A percentile compares a stretch with the other conserved stretches of the same genome.
These are phyloP conservation scores for Cytidiella melzeri DNA, from an alignment of 768 basidiomycete genomes.

Conservation along the genomic window DNA sequence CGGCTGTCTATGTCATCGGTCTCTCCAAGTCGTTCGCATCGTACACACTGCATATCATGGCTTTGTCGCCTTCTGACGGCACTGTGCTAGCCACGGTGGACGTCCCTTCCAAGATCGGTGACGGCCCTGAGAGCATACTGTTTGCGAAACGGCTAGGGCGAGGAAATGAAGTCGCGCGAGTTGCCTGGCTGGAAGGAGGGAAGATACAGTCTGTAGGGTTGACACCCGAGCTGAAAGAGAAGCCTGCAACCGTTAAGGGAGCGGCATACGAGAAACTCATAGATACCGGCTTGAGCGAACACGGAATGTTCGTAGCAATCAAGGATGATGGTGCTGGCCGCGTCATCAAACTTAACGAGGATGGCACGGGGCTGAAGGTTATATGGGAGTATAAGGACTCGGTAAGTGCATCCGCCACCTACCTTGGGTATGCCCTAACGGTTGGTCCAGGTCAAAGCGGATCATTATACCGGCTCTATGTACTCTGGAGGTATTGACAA, in stretches of 20 bases:
- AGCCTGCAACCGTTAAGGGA: slow-evolving; percentile 37
- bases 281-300: slow-evolving; percentile 52
- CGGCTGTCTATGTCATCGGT: slow-evolving; percentile 51
- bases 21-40: slow-evolving; percentile 39
- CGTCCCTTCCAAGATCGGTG: slow-evolving; percentile 46
- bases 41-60: slow-evolving; percentile 62
- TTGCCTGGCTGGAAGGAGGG: slow-evolving; percentile 51
- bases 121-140: slow-evolving; percentile 31
- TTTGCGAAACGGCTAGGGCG: slow-evolving; percentile 24
- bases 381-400: slow-evolving; percentile 54
- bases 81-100: slow-evolving; percentile 40
- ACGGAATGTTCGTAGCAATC: slow-evolving; percentile 58
- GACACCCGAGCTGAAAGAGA: slow-evolving; percentile 44
- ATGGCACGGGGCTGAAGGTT: slow-evolving; percentile 31
- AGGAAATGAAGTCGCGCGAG: slow-evolving; percentile 24
- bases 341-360: slow-evolving; percentile 45
- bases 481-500: slow-evolving; percentile 54
- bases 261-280: slow-evolving; percentile 44
- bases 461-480: slow-evolving; percentile 38
- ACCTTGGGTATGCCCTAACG: too few relatives aligned
- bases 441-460: slow-evolving; percentile 36
- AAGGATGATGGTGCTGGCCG: slow-evolving; percentile 49
- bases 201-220: slow-evolving; percentile 45
- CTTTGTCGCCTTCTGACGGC: slow-evolving; percentile 51
- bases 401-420: too few relatives aligned